Base-by-base conservation (phyloP, 2,329 filamentous ascomycete genomes). In the Cladobotryum mycophilum region DNA sequence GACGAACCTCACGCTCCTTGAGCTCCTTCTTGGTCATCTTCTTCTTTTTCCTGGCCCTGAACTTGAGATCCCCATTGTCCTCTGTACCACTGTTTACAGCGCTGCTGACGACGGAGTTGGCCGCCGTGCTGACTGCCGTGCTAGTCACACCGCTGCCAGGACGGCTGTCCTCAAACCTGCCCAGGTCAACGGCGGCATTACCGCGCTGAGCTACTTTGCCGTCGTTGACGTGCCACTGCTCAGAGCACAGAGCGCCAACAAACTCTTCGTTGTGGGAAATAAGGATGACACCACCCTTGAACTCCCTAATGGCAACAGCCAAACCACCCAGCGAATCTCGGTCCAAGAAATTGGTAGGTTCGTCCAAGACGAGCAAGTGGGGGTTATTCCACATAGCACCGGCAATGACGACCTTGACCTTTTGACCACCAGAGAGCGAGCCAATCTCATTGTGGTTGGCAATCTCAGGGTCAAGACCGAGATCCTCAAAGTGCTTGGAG, bases 201-300 rank as follows among this genome's bases (percentile, higher is more conserved):
- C 89, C 89, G 67, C 89, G 89, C 71, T 91, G 85, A 2, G 89
- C 87, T 54, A 99, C 85, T 45, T 86, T 85, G 2, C 93, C 93
- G 61, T 92, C 89, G 49, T 82, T 85, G 58, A 99, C 89, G 70
- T 95, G 88, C 88, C 93, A 95, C 72, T 97, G 91, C 75, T 99
- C 95, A 4, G 88, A 88, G 72, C 93, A 93, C 11, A 99, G 83
- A 3, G 92, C 92, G 53, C 92, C 91, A 47, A 99, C 91, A 64
- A 99, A 99, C 70, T 99, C 93, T 67, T 97, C 91, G 80, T 99
- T 97, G 75, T 99, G 93, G 55, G 91, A 96, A 71, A 99, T 99
- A 85, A 99, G 95, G 57, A 99, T 91, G 2, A 99, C 93, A 70
- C 93, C 93, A 59, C 93, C 93, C 76, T 90, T 95, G 82, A 95